phyloP scores from a whole-genome alignment of 148 eudicot genomes.

The Amaranthus palmeri region DNA sequence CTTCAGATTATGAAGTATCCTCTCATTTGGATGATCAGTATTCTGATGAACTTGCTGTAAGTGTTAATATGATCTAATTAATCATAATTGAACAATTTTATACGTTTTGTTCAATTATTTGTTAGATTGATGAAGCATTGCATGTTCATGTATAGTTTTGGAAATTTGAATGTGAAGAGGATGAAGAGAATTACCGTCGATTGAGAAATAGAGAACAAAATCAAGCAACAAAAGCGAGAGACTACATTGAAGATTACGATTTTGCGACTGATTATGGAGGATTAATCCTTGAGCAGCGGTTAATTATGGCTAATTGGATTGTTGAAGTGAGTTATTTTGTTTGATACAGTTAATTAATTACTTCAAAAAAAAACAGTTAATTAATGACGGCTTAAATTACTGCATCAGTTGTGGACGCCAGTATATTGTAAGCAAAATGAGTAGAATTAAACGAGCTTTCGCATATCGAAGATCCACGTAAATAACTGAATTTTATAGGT shows the following conservation, averaged over 20 bases:
- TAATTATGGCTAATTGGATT: constrained; percentile 88
- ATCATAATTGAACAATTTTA: background rate
- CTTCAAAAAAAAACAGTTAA: too few species aligned
- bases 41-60: constrained; percentile 39
- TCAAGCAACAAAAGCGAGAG: constrained; percentile 43
- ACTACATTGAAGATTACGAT: constrained; percentile 68
- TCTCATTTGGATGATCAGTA: constrained; percentile 22
- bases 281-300: constrained; percentile 74
- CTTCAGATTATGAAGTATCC: constrained; percentile 6
- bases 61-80: constrained; percentile 9
- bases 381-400: too few species aligned
- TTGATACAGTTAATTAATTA: background rate
- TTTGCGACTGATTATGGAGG: constrained; percentile 51
- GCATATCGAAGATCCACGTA: too few species aligned
- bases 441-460: too few species aligned
- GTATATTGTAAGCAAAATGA: too few species aligned
- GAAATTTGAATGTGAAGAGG: constrained; percentile 59
- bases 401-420: too few species aligned
- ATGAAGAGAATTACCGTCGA: constrained; percentile 69
- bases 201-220: constrained; percentile 77
- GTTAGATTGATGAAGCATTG: background rate
- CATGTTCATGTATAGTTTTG: constrained; percentile 24
- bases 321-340: constrained; percentile 51
- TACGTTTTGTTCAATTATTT: background rate
- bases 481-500: too few species aligned